Evolutionary conservation across 2,329 filamentous ascomycete species (phyloP).

Genomic region (Cytospora chrysosperma): DNA sequence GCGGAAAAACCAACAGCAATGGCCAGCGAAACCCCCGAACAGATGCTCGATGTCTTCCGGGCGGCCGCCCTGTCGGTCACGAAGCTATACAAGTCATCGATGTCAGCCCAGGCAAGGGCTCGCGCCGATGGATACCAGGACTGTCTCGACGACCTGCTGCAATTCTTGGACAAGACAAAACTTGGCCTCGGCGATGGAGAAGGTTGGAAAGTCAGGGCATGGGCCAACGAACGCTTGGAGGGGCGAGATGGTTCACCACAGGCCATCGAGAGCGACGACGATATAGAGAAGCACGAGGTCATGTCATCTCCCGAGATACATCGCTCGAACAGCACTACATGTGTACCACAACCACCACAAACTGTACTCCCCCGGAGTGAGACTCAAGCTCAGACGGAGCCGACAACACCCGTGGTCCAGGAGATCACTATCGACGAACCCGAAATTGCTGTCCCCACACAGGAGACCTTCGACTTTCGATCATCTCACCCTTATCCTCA

Average conservation of each 20-base stretch:
- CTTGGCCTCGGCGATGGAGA: constrained; percentile 79
- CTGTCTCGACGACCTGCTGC: constrained; percentile 84
- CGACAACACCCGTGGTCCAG: constrained; percentile 30
- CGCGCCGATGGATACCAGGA: constrained; percentile 87
- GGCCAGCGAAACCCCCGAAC: constrained; percentile 49
- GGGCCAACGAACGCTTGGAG: constrained; percentile 69
- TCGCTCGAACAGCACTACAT: constrained; percentile 45
- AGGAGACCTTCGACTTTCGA: constrained; percentile 69
- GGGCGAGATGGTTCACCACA: constrained; percentile 55
- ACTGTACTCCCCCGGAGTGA: constrained; percentile 32
- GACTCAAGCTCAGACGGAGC: constrained; percentile 38
- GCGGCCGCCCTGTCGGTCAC: constrained; percentile 90
- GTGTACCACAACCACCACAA: constrained; percentile 31
- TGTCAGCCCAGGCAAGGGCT: constrained; percentile 71
- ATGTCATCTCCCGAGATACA: constrained; percentile 59
- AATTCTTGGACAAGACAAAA: constrained; percentile 79
- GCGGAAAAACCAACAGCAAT: constrained; percentile 34
- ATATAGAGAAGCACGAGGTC: constrained; percentile 61
- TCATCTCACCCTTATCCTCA: constrained; percentile 60
- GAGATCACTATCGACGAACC: constrained; percentile 27
- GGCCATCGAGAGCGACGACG: constrained; percentile 53
- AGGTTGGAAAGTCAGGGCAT: constrained; percentile 60
- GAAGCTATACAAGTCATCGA: constrained; percentile 91
- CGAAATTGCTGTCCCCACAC: constrained; percentile 51
- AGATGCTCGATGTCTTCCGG: constrained; percentile 86